Evolutionary conservation across 2,329 filamentous ascomycete species (phyloP).

Genomic region (Phyllosticta citrichinensis): DNA sequence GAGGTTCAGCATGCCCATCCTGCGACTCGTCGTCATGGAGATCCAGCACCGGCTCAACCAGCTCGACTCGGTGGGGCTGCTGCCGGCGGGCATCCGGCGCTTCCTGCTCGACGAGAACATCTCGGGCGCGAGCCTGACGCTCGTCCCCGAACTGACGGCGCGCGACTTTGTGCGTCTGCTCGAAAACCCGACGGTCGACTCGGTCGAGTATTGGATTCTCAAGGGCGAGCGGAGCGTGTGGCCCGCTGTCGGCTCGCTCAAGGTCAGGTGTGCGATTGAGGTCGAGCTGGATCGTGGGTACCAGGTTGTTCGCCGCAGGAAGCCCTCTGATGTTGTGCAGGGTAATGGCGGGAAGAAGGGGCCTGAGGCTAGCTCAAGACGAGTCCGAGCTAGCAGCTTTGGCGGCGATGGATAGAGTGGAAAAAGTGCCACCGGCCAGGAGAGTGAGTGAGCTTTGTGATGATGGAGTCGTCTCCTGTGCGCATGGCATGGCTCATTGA

Average conservation of each 20-base stretch:
- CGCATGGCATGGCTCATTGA: too few species aligned
- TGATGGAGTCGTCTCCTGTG: too few species aligned
- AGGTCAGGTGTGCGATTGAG: conserved; percentile 75
- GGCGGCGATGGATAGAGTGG: conserved; percentile 5
- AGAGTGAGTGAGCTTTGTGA: too few species aligned
- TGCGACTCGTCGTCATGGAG: conserved; percentile 64
- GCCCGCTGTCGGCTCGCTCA: conserved; percentile 75
- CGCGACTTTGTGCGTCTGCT: conserved; percentile 68
- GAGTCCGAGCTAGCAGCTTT: conserved; percentile 7
- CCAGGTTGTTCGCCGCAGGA: conserved; percentile 58
- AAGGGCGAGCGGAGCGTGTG: conserved; percentile 81
- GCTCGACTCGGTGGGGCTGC: conserved; percentile 63
- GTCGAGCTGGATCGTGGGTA: conserved; percentile 81
- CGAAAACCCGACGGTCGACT: conserved; percentile 69
- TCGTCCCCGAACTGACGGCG: conserved; percentile 69
- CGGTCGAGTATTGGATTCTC: conserved; percentile 74
- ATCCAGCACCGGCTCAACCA: conserved; percentile 72
- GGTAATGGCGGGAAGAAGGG: neutral
- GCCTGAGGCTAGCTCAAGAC: neutral
- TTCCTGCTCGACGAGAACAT: conserved; percentile 77
- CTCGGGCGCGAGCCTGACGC: conserved; percentile 65
- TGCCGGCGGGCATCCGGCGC: conserved; percentile 60
- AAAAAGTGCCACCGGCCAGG: neutral
- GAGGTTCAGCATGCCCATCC: conserved; percentile 45
- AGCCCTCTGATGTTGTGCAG: conserved; percentile 30